Evolutionary conservation across 2,329 filamentous ascomycete species (phyloP), one percentile per base, ranked within the genome.

Genomic region (Fusarium sp.): DNA sequence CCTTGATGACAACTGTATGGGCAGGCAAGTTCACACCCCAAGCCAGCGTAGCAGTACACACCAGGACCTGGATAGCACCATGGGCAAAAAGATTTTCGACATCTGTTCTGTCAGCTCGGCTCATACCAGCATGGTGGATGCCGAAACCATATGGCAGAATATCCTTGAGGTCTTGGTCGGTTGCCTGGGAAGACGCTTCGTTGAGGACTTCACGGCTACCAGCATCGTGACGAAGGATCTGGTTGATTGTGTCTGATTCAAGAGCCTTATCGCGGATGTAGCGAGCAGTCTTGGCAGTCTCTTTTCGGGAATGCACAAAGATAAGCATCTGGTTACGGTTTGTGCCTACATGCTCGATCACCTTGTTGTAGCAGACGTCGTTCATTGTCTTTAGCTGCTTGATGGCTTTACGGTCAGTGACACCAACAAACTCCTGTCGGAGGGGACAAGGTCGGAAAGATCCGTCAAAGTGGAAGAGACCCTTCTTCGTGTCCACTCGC

Each of bases 321-420:
- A 99, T 98, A 44, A 99, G 90, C 95, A 99, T 98, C 82, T 99
- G 96, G 78, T 99, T 98, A 73, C 94, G 91, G 79, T 97, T 93
- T 67, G 93, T 92, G 12, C 96, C 96, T 36, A 98, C 96, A 80
- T 98, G 96, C 82, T 99, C 96, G 62, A 99, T 89, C 34, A 98
- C 95, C 83, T 99, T 99, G 74, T 92, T 97, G 83, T 99, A 99
- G 66, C 95, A 98, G 62, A 99, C 95, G 78, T 99, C 96, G 80
- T 99, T 99, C 96, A 99, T 99, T 2, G 94, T 97, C 87, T 98
- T 98, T 62, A 99, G 87, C 82, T 99, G 96, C 84, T 98, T 99
- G 84, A 99, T 99, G 11, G 96, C 94, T 82, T 98, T 98, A 85
- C 96, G 97, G 77, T 99, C 96, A 1, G 96, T 98, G 48, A 99